Conservation (phyloP, 2,329 filamentous ascomycete genomes). For the Pseudogymnoascus sp. region DNA sequence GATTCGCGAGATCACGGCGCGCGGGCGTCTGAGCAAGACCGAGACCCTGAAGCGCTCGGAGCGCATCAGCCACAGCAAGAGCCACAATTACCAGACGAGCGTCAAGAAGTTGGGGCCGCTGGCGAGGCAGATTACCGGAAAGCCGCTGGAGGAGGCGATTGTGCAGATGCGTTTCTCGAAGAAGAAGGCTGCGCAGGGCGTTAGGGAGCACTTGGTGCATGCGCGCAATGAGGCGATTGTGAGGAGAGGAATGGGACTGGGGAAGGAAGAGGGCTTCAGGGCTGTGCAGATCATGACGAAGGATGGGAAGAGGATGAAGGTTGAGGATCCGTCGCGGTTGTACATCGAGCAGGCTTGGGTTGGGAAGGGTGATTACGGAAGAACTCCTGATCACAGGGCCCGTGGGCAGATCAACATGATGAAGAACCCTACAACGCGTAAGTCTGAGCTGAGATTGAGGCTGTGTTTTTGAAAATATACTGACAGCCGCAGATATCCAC, state of each 20-base stretch:
- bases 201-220: slow-evolving; percentile 69
- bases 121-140: slow-evolving; percentile 81
- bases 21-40: slow-evolving; percentile 56
- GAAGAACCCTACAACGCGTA: slow-evolving; percentile 65
- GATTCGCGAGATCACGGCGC: slow-evolving; percentile 60
- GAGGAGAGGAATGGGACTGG: slow-evolving; percentile 74
- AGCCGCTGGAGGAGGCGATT: slow-evolving; percentile 89
- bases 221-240: slow-evolving; percentile 76
- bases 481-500: slow-evolving; percentile 51
- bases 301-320: slow-evolving; percentile 61
- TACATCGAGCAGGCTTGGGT: slow-evolving; percentile 95
- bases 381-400: slow-evolving; percentile 61
- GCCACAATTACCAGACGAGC: slow-evolving; percentile 69
- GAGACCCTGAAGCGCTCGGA: slow-evolving; percentile 60
- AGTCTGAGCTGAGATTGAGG: slow-evolving; percentile 30
- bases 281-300: slow-evolving; percentile 56
- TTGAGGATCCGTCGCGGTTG: slow-evolving; percentile 68
- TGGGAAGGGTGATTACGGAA: slow-evolving; percentile 56
- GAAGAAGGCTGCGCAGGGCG: slow-evolving; percentile 81
- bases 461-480: slow-evolving; percentile 4
- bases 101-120: slow-evolving; percentile 86
- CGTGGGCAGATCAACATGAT: slow-evolving; percentile 62
- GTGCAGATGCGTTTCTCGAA: slow-evolving; percentile 91
- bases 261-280: slow-evolving; percentile 15
- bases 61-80: slow-evolving; percentile 49